Conservation (phyloP, 2,329 filamentous ascomycete genomes). For the Celoporthe dispersa region DNA sequence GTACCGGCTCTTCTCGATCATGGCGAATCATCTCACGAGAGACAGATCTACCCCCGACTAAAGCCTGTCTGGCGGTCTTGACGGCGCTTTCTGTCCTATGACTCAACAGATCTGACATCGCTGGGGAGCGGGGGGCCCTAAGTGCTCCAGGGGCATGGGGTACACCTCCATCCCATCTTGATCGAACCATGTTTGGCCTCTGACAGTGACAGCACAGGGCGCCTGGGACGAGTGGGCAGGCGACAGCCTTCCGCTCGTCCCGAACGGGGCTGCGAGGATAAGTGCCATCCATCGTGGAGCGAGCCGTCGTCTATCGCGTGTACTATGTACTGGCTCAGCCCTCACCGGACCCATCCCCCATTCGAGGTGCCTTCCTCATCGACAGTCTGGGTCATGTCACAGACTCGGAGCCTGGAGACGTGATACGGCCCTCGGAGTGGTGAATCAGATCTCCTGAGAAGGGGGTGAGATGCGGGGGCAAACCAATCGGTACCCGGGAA, state of each 20-base stretch:
- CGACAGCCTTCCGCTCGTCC: slow-evolving; percentile 12
- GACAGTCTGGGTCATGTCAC: slow-evolving; percentile 28
- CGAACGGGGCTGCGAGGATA: slow-evolving; percentile 7
- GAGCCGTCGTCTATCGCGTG: background rate
- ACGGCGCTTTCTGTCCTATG: background rate
- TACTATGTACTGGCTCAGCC: background rate
- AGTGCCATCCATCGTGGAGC: background rate
- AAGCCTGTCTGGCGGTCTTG: background rate
- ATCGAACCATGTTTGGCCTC: background rate
- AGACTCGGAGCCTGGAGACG: slow-evolving; percentile 18
- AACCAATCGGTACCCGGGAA: slow-evolving; percentile 25
- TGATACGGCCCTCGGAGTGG: slow-evolving; percentile 25
- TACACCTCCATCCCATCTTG: background rate
- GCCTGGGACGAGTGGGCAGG: background rate
- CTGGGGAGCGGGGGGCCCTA: background rate
- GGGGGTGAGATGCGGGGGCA: background rate
- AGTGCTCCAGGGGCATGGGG: background rate
- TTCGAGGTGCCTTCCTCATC: slow-evolving; percentile 6
- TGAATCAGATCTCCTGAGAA: slow-evolving; percentile 25
- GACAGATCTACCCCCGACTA: background rate
- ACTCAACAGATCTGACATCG: background rate
- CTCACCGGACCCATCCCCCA: background rate
- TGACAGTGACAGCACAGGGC: background rate
- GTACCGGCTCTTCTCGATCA: background rate
- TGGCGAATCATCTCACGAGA: background rate